phyloP scores from a whole-genome alignment of 2,329 filamentous ascomycete genomes.

The Fusarium sp. region DNA sequence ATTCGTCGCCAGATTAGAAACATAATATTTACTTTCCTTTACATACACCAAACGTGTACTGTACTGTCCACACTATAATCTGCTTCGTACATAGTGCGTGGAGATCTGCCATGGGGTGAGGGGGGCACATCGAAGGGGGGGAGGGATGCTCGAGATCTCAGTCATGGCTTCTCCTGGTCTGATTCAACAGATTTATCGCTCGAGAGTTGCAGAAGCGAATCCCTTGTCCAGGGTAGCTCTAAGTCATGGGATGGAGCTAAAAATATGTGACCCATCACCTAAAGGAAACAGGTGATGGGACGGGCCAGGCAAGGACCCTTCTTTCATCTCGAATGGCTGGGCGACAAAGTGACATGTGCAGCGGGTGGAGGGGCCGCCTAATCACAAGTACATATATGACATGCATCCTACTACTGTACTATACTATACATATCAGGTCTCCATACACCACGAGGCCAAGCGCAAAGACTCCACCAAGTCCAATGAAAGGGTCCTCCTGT shows the following conservation, averaged over 20 bases:
- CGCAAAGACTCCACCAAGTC: conserved; percentile 18
- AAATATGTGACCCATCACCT: conserved; percentile 31
- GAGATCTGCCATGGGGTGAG: conserved; percentile 4
- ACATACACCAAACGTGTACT: background rate
- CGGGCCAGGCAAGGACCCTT: conserved; percentile 10
- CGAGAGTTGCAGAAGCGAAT: conserved; percentile 5
- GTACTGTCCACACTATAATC: background rate
- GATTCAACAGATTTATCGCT: conserved; percentile 13
- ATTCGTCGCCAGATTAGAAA: conserved; percentile 22
- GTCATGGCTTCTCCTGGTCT: conserved; percentile 15
- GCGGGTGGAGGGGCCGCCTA: conserved; percentile 12
- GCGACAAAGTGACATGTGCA: conserved; percentile 20
- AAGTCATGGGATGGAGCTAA: conserved; percentile 29
- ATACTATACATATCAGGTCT: background rate
- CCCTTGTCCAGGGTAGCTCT: conserved; percentile 32
- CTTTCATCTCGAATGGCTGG: conserved; percentile 29
- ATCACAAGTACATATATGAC: conserved; percentile 13
- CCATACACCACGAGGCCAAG: conserved; percentile 30
- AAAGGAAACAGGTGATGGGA: conserved; percentile 28
- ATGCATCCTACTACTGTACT: background rate
- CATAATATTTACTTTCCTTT: conserved; percentile 30
- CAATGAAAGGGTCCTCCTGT: conserved; percentile 22
- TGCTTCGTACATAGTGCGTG: background rate
- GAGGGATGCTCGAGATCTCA: conserved; percentile 5
- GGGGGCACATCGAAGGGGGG: background rate